These are phyloP conservation scores for Arachnopeziza araneosa DNA, from an alignment of 2,329 filamentous ascomycete genomes.

Conservation along the genomic window DNA sequence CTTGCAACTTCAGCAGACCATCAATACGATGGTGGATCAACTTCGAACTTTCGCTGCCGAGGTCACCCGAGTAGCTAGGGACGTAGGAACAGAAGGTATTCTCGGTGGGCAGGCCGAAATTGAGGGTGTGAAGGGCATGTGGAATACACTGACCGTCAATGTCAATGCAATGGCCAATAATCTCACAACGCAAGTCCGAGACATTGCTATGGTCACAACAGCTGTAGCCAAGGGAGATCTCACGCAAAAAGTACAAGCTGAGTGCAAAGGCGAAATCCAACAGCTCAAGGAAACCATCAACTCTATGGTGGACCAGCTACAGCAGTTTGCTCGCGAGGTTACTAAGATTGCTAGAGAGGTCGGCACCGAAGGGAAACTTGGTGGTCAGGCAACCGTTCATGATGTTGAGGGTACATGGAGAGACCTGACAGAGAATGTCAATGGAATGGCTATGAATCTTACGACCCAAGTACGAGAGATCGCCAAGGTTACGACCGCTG, in stretches of 20 bases:
- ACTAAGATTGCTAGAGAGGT: slow-evolving; percentile 95
- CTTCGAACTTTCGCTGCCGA: slow-evolving; percentile 78
- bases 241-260: slow-evolving; percentile 93
- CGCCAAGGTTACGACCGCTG: slow-evolving; percentile 90
- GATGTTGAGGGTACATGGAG: slow-evolving; percentile 97
- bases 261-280: slow-evolving; percentile 84
- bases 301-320: slow-evolving; percentile 96
- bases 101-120: slow-evolving; percentile 79
- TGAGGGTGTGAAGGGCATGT: slow-evolving; percentile 80
- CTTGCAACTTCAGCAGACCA: slow-evolving; percentile 75
- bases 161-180: slow-evolving; percentile 88
- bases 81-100: slow-evolving; percentile 80
- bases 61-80: slow-evolving; percentile 75
- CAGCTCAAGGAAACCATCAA: slow-evolving; percentile 98
- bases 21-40: slow-evolving; percentile 88
- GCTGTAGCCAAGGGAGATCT: slow-evolving; percentile 79
- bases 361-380: slow-evolving; percentile 89
- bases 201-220: slow-evolving; percentile 80
- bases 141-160: slow-evolving; percentile 81
- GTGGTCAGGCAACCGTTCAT: slow-evolving; percentile 91
- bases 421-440: slow-evolving; percentile 91
- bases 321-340: slow-evolving; percentile 94
- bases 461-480: slow-evolving; percentile 98
- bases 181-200: slow-evolving; percentile 81
- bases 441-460: slow-evolving; percentile 97